Evolutionary conservation across 1,139 yeast genomes (phyloP).

Genomic region (Candida glucosophila): DNA sequence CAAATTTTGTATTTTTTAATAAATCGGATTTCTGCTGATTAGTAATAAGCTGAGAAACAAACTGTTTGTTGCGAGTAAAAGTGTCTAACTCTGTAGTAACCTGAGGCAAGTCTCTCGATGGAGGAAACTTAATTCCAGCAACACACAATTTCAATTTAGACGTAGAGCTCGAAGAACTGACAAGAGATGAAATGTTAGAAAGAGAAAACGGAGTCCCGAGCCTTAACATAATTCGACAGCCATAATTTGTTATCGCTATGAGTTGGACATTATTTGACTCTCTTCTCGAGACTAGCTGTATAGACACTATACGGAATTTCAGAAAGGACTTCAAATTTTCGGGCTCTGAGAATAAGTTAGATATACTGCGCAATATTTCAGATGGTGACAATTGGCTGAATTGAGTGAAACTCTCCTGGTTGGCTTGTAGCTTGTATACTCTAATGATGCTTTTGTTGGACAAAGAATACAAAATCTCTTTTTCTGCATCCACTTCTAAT

Average conservation of each 20-base stretch:
- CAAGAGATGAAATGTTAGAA: conserved; percentile 19
- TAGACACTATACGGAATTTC: conserved; percentile 49
- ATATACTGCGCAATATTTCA: conserved; percentile 48
- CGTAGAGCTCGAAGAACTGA: conserved; percentile 9
- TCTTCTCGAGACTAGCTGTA: conserved; percentile 49
- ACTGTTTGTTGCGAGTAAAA: conserved; percentile 36
- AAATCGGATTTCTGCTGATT: conserved; percentile 39
- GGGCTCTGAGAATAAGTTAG: conserved; percentile 43
- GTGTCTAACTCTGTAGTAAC: conserved; percentile 42
- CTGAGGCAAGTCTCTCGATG: conserved; percentile 54
- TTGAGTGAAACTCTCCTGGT: conserved; percentile 28
- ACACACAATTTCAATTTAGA: conserved; percentile 30
- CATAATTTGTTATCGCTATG: conserved; percentile 80
- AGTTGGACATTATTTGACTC: conserved; percentile 70
- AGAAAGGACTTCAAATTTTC: conserved; percentile 34
- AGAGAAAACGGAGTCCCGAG: conserved; percentile 19
- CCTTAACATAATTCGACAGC: conserved; percentile 70
- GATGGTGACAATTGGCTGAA: conserved; percentile 36
- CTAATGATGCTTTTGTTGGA: conserved; percentile 79
- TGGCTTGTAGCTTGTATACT: conserved; percentile 51
- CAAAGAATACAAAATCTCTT: conserved; percentile 72
- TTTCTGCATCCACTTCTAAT: conserved; percentile 64
- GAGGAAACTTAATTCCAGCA: conserved; percentile 65
- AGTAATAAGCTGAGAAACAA: conserved; percentile 31
- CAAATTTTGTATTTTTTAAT: conserved; percentile 36